Base-by-base conservation (phyloP, 371 early-diverging fungal genomes). In the Apophysomyces trapeziformis region DNA sequence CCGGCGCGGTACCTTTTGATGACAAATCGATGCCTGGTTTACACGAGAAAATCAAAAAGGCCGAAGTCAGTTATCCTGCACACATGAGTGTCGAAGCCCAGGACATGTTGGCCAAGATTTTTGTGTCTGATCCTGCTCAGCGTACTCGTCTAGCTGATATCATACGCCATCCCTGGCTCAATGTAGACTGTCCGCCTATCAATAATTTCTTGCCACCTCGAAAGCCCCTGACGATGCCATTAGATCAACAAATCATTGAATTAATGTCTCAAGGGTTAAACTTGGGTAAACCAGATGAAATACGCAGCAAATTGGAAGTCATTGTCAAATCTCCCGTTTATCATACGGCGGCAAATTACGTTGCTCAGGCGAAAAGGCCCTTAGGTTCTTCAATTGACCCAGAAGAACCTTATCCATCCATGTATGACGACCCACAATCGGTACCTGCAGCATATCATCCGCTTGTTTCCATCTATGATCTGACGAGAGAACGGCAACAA, bases 1-100 rank as follows among this genome's bases (percentile, higher is more conserved):
- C 93, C 64, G 99, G 98, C 36, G 90, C 88, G 63, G 96, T 98
- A 2, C 99, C 99, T 1, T 98, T 98, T 82, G 95, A 97, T 72
- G 99, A 97, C 70, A 91, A 92, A 68, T 90, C 89, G 65, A 92
- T 97, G 86, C 90, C 90, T 7, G 89, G 87, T 1, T 82, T 98
- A 13, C 95, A 98, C 66, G 89, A 90, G 13, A 95, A 95, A 72
- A 97, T 99, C 65, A 95, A 94, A 72, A 76, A 83, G 14, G 95
- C 93, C 4, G 82, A 88, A 57, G 87, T 90, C 13, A 82, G 85
- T 43, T 95, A 92, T 68, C 91, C 93, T 8, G 97, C 96, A 5
- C 86, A 95, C 64, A 80, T 92, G 4, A 91, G 88, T 71, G 75
- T 26, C 47, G 92, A 92, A 65, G 93, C 93, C 64, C 82, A 82